These are phyloP conservation scores for Talaromyces sp. DNA, from an alignment of 2,329 filamentous ascomycete species.

Conservation along the genomic window DNA sequence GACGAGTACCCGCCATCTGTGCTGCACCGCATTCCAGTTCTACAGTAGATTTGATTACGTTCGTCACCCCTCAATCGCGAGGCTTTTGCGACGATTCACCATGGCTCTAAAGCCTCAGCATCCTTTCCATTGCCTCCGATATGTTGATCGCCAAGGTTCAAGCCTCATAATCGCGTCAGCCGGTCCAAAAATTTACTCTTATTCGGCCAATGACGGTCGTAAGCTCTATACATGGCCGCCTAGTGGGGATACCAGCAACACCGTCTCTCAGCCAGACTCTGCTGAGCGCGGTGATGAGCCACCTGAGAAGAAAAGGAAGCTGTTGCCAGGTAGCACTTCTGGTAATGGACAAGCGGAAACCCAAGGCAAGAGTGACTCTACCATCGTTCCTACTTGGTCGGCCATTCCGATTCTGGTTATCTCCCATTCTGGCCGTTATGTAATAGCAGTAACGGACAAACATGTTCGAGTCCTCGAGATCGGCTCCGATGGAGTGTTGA, in stretches of 20 bases:
- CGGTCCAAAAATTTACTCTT: conserved; percentile 65
- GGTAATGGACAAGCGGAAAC: conserved; percentile 11
- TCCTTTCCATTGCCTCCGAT: conserved; percentile 61
- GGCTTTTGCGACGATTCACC: not conserved
- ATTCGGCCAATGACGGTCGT: conserved; percentile 53
- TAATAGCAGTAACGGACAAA: conserved; percentile 85
- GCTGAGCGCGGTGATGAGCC: conserved; percentile 22
- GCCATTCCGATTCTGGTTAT: conserved; percentile 64
- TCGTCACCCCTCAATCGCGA: not conserved
- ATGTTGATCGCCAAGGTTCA: conserved; percentile 17
- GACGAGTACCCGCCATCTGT: not conserved
- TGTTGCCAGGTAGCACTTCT: conserved; percentile 25
- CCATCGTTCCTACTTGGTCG: conserved; percentile 35
- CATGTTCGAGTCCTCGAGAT: conserved; percentile 75
- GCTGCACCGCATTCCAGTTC: not conserved
- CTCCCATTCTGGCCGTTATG: conserved; percentile 59
- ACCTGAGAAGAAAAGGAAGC: conserved; percentile 41
- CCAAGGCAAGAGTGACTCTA: conserved; percentile 12
- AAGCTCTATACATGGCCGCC: conserved; percentile 58
- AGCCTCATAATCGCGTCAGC: conserved; percentile 65
- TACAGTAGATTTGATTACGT: not conserved
- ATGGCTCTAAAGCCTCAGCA: conserved; percentile 32
- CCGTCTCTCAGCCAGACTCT: not conserved
- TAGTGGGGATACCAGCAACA: not conserved
- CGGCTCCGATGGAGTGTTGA: conserved; percentile 54